A percentile compares a stretch with the other conserved stretches of the same genome.
Evolutionary conservation across 2,329 filamentous ascomycete species (phyloP).

Genomic region (Ascochyta viciae-villosae): DNA sequence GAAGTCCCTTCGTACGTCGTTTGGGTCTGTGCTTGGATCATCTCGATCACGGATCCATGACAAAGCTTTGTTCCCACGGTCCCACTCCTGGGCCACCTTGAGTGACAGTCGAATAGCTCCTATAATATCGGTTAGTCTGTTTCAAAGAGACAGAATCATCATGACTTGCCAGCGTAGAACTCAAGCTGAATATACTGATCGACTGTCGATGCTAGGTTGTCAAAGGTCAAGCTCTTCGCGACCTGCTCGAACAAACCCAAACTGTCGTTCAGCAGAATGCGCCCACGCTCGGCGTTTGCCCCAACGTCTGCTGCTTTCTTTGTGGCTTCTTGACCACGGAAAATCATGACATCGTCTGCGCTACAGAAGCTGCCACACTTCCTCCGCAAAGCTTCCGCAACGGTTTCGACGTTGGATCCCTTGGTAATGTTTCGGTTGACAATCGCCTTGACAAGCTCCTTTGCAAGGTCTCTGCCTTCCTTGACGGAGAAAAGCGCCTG

Average conservation of each 20-base stretch:
- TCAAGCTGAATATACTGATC: slow-evolving; percentile 80
- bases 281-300: slow-evolving; percentile 75
- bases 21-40: slow-evolving; percentile 69
- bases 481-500: slow-evolving; percentile 83
- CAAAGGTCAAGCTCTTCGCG: slow-evolving; percentile 78
- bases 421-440: slow-evolving; percentile 98
- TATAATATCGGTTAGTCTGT: slow-evolving; percentile 16
- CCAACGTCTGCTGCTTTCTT: slow-evolving; percentile 85
- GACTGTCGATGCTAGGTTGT: slow-evolving; percentile 80
- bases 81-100: slow-evolving; percentile 80
- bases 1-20: slow-evolving; percentile 71
- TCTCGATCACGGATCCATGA: slow-evolving; percentile 87
- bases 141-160: neutral
- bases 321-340: slow-evolving; percentile 95
- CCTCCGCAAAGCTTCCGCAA: slow-evolving; percentile 90
- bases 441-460: slow-evolving; percentile 94
- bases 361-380: slow-evolving; percentile 98
- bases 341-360: slow-evolving; percentile 94
- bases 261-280: slow-evolving; percentile 86
- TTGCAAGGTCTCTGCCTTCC: slow-evolving; percentile 86
- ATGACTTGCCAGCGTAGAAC: slow-evolving; percentile 76
- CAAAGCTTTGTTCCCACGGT: slow-evolving; percentile 84
- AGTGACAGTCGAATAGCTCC: slow-evolving; percentile 87
- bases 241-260: slow-evolving; percentile 88
- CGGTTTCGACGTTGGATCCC: slow-evolving; percentile 95